Percentiles rank a stretch among this genome's conserved stretches.
These are phyloP conservation scores for Cronartium ribicola DNA, from an alignment of 1,284 basidiomycete genomes.

Conservation along the genomic window DNA sequence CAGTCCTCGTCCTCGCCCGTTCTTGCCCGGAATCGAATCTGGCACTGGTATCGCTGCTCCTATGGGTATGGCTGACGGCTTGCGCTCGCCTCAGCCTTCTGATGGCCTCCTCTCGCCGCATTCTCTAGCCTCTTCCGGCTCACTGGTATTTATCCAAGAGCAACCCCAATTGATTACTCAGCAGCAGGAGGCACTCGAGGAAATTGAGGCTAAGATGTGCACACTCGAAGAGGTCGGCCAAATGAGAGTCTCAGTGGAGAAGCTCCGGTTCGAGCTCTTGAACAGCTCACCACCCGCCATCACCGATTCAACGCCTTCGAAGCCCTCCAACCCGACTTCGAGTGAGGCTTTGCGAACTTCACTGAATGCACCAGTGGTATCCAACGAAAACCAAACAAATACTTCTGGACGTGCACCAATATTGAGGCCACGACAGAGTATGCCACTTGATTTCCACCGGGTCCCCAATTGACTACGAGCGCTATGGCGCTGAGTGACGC, in stretches of 20 bases:
- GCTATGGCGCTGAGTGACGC: conserved; percentile 15
- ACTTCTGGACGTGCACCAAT: not conserved
- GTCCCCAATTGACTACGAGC: conserved; percentile 23
- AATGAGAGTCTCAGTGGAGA: conserved; percentile 2
- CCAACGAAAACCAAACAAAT: no score
- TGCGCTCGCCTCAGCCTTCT: not conserved
- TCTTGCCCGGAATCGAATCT: conserved; percentile 5
- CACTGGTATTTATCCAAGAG: no score
- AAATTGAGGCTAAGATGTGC: not conserved
- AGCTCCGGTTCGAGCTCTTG: not conserved
- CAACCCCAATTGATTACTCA: not conserved
- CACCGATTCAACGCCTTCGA: not conserved
- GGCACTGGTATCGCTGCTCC: conserved; percentile 14
- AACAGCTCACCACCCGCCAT: not conserved
- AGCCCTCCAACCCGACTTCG: not conserved
- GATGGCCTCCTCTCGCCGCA: not conserved
- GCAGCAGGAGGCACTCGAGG: not conserved
- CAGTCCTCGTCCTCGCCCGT: not conserved
- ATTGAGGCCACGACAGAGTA: not conserved
- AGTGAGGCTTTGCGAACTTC: not conserved
- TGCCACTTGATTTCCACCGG: not conserved
- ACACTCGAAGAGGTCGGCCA: conserved; percentile 1
- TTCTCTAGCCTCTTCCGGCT: not conserved
- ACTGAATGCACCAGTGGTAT: not conserved
- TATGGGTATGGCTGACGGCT: conserved; percentile 7